These are phyloP conservation scores for Phylloporus scabripes DNA, from an alignment of 768 basidiomycete species.

Conservation along the genomic window DNA sequence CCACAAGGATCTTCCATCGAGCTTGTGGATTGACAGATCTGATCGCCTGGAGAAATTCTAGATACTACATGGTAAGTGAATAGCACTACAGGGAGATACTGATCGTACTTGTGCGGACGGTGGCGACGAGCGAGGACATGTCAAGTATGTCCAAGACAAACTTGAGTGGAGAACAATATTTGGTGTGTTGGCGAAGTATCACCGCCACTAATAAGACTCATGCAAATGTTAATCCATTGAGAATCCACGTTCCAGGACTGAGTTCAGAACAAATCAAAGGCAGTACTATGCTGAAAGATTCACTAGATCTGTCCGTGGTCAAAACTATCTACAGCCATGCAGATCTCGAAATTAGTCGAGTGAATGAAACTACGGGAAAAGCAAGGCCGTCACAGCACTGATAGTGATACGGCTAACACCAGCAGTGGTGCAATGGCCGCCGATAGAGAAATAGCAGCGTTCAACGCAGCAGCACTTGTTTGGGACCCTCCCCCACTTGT, in stretches of 20 bases:
- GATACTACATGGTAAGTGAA: conserved; percentile 2
- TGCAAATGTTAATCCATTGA: neutral
- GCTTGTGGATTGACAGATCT: conserved; percentile 80
- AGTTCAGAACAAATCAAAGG: conserved; percentile 11
- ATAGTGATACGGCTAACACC: conserved; percentile 8
- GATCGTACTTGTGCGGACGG: conserved; percentile 42
- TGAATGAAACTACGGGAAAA: conserved; percentile 5
- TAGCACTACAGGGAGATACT: neutral
- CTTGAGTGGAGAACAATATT: no score
- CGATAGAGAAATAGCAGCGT: conserved; percentile 12
- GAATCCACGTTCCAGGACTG: neutral
- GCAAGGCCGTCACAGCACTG: conserved; percentile 12
- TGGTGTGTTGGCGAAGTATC: neutral
- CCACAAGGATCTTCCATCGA: conserved; percentile 96
- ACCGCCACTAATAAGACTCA: neutral
- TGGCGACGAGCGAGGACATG: conserved; percentile 44
- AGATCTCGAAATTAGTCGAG: conserved; percentile 20
- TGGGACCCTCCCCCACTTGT: conserved; percentile 7
- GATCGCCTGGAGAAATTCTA: conserved; percentile 85
- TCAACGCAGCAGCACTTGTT: conserved; percentile 9
- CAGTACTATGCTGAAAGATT: conserved; percentile 5
- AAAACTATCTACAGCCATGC: conserved; percentile 18
- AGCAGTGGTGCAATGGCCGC: conserved; percentile 10
- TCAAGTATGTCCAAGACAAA: neutral
- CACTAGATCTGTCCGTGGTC: conserved; percentile 10